Conservation (phyloP, 768 basidiomycete species). For the Termitomyces sp. region DNA sequence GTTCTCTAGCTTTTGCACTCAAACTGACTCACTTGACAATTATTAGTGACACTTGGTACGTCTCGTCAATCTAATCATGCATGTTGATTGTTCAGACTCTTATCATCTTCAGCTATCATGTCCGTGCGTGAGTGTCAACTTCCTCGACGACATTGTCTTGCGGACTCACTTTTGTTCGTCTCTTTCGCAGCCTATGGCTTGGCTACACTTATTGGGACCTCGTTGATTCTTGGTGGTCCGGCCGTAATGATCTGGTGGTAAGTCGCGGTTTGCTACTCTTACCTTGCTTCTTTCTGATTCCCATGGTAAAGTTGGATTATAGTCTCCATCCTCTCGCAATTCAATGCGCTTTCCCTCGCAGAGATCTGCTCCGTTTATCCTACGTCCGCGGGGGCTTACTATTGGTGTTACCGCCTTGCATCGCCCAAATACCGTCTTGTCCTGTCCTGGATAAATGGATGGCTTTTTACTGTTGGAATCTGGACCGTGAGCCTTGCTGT, state of each 20-base stretch:
- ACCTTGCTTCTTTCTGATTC: background rate
- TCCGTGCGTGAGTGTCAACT: conserved; percentile 46
- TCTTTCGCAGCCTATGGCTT: conserved; percentile 42
- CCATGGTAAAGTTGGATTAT: conserved; percentile 37
- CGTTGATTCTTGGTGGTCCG: conserved; percentile 48
- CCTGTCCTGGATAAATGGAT: conserved; percentile 62
- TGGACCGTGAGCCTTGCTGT: conserved; percentile 65
- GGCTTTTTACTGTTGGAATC: conserved; percentile 63
- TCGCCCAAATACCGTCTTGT: conserved; percentile 45
- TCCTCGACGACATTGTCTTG: background rate
- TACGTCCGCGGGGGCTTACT: conserved; percentile 57
- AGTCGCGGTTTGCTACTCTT: conserved; percentile 38
- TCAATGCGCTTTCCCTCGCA: conserved; percentile 47
- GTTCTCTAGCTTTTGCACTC: background rate
- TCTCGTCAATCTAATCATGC: background rate
- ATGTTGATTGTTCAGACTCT: background rate
- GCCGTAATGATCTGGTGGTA: conserved; percentile 56
- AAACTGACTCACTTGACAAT: background rate
- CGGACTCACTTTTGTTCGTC: background rate
- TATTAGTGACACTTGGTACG: conserved; percentile 44
- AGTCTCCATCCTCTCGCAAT: conserved; percentile 41
- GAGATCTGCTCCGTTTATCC: conserved; percentile 60
- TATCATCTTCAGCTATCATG: conserved; percentile 41
- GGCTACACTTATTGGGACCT: conserved; percentile 49
- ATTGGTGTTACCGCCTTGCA: conserved; percentile 62